phyloP scores from a whole-genome alignment of 106 monocot genomes.

The Dendrobium huoshanense region DNA sequence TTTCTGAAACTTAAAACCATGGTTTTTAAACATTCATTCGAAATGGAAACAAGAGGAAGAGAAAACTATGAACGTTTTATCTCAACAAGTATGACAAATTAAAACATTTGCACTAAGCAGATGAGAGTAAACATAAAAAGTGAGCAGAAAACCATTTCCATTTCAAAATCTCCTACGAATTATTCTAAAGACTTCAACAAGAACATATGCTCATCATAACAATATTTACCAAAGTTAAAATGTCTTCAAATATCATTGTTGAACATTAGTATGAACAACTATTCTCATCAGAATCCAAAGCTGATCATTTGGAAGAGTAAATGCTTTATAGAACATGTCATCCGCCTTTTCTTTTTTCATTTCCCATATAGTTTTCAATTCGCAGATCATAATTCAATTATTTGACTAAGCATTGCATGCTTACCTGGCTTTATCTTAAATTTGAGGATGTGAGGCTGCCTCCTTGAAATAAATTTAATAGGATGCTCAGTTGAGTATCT shows the following conservation, averaged over 20 bases:
- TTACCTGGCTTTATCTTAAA: conserved; percentile 98
- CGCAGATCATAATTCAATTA: not conserved
- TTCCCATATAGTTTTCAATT: not conserved
- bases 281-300: too few species aligned
- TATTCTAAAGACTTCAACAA: not conserved
- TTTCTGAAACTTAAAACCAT: too few species aligned
- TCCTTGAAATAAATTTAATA: conserved; percentile 87
- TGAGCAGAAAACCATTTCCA: not conserved
- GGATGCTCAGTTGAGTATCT: conserved; percentile 84
- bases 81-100: not conserved
- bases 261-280: not conserved
- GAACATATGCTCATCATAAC: not conserved
- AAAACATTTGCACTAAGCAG: not conserved
- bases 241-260: not conserved
- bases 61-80: not conserved
- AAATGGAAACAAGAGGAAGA: not conserved
- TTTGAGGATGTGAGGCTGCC: conserved; percentile 66
- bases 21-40: too few species aligned
- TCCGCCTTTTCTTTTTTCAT: not conserved
- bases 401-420: not conserved
- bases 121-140: not conserved
- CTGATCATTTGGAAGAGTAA: not conserved
- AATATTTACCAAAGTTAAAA: not conserved
- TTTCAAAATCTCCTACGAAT: not conserved
- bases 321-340: not conserved